Base-by-base conservation (phyloP, 768 basidiomycete genomes). In the Tulasnella sp. region DNA sequence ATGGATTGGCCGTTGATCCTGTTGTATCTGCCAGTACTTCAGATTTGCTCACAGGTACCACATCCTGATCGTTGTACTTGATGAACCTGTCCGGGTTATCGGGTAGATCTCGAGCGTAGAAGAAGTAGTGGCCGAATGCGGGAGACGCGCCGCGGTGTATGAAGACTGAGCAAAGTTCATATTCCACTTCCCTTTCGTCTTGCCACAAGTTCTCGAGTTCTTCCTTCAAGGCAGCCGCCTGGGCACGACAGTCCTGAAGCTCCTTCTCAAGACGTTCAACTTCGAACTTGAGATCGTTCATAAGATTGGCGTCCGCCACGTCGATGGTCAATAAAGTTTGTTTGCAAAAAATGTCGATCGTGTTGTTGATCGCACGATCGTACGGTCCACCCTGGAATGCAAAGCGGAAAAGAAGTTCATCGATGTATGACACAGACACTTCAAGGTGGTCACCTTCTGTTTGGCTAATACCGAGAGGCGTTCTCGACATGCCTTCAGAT, bases 1-100 rank as follows among this genome's bases (percentile, higher is more conserved):
- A 92, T 26, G 89, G 89, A 67, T 92, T 92, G n/a, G 87, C 89
- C 34, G 82, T 90, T 17, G 81, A 85, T 21, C 87, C 88, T n/a
- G 88, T 90, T 34, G 91, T 88, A 73, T 96, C 89, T 27, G 83
- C 84, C 54, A 96, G 75, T 1, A 97, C 86, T 67, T 96, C 93
- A 7, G 82, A 81, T 67, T 88, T 86, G 8, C 78, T 71, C 0
- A 91, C 88, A 26, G 81, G 77, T 3, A 81, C 77, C 8, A 98
- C 90, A 61, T 81, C 83, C 38, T 89, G 89, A 69, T 97, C 94
- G 69, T 97, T 97, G 74, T 95, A 92, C 73, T 95, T 95, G 79
- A 93, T 91, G 90, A 93, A 97, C 45, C 79, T 77, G 60, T 96
- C 86, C 10, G 84, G 84, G 23, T 81, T 72, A 50, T 81, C 80